phyloP scores from a whole-genome alignment of 1,284 basidiomycete genomes.

The Porodaedalea pini region DNA sequence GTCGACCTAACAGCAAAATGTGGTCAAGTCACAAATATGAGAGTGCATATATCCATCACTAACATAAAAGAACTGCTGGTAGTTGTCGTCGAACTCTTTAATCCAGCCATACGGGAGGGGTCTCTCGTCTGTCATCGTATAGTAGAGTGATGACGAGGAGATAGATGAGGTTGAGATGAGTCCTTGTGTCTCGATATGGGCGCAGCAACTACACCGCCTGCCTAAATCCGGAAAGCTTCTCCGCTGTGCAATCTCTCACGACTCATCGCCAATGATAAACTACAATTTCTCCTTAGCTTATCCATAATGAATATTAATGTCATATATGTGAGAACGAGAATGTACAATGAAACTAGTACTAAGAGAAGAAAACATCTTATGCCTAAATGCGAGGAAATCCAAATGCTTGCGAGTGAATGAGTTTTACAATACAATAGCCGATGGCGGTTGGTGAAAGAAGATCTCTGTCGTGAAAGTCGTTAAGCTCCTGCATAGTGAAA shows the following conservation, averaged over 20 bases:
- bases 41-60: slow-evolving; percentile 17
- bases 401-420: too few species aligned
- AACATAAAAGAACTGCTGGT: slow-evolving; percentile 45
- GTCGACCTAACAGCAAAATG: slow-evolving; percentile 47
- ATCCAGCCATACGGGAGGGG: slow-evolving; percentile 62
- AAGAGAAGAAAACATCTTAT: too few species aligned
- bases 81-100: slow-evolving; percentile 44
- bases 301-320: neutral
- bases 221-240: neutral
- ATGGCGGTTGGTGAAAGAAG: too few species aligned
- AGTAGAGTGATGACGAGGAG: slow-evolving; percentile 25
- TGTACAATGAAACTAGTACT: too few species aligned
- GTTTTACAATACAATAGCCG: too few species aligned
- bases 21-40: slow-evolving; percentile 14
- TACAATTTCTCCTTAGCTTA: neutral
- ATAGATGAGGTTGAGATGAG: neutral
- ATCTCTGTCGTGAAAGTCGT: too few species aligned
- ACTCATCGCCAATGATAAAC: neutral
- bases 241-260: neutral
- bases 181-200: neutral
- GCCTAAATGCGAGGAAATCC: too few species aligned
- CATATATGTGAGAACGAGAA: neutral
- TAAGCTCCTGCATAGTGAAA: too few species aligned
- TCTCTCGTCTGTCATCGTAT: slow-evolving; percentile 28
- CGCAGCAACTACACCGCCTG: slow-evolving; percentile 2